Percentiles rank a stretch among this genome's conserved stretches.
These are phyloP conservation scores for Xylaria nigripes DNA, from an alignment of 495 filamentous ascomycete species.

Conservation along the genomic window DNA sequence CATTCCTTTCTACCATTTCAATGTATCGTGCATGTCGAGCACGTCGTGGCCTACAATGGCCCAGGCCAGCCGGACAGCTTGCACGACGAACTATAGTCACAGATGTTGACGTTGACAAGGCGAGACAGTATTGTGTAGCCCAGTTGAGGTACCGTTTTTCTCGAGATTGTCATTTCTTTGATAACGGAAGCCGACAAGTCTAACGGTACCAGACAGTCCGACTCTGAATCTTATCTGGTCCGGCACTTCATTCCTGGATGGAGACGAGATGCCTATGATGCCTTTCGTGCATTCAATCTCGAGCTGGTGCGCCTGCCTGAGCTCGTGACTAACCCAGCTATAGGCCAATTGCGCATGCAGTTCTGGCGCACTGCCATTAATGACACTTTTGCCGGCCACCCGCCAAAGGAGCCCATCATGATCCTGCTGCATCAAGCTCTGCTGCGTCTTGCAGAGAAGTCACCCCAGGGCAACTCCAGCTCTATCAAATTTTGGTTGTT, in stretches of 20 bases:
- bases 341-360: slow-evolving; percentile 81
- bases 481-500: slow-evolving; percentile 76
- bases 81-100: slow-evolving; percentile 23
- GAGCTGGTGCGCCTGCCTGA: slow-evolving; percentile 84
- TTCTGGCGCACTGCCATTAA: slow-evolving; percentile 86
- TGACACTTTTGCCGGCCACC: slow-evolving; percentile 59
- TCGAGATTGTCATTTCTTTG: background rate
- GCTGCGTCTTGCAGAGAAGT: slow-evolving; percentile 45
- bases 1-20: slow-evolving; percentile 6
- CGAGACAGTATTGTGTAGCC: slow-evolving; percentile 41
- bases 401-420: slow-evolving; percentile 86
- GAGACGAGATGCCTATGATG: slow-evolving; percentile 73
- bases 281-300: slow-evolving; percentile 86
- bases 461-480: slow-evolving; percentile 39
- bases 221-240: slow-evolving; percentile 80
- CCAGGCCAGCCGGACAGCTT: slow-evolving; percentile 8
- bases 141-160: slow-evolving; percentile 34
- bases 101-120: slow-evolving; percentile 34
- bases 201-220: slow-evolving; percentile 56
- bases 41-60: slow-evolving; percentile 12
- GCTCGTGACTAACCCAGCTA: slow-evolving; percentile 67
- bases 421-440: slow-evolving; percentile 69
- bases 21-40: slow-evolving; percentile 23
- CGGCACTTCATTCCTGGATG: slow-evolving; percentile 69
- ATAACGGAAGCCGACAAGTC: background rate